Conservation (phyloP, 192 early-diverging fungal species). For the Coemansia biformis region DNA sequence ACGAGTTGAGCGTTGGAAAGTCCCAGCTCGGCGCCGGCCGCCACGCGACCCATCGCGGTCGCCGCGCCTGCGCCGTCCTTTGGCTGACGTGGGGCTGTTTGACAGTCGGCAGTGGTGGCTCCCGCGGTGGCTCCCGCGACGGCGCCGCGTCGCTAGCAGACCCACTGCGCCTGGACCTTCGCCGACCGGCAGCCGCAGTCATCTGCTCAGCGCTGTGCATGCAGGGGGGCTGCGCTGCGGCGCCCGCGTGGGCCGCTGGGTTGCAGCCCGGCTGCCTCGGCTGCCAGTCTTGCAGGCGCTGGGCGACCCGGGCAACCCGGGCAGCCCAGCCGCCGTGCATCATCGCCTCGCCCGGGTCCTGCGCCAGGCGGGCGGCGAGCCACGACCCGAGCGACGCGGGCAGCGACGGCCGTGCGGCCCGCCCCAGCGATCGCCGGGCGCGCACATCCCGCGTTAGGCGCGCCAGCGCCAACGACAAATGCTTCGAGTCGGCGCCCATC, state of each 20-base stretch:
- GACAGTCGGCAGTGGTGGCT: too few species aligned
- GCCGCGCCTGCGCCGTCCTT: not conserved
- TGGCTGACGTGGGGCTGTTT: too few species aligned
- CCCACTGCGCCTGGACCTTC: not conserved
- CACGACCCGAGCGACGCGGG: not conserved
- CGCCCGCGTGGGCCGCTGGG: too few species aligned
- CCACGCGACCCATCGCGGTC: constrained; percentile 33
- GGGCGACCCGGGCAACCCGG: too few species aligned
- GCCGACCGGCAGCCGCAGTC: not conserved
- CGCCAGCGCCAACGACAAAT: constrained; percentile 27
- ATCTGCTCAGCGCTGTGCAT: too few species aligned
- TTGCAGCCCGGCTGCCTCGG: too few species aligned
- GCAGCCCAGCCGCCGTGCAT: too few species aligned
- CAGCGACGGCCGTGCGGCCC: not conserved
- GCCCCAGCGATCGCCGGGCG: constrained; percentile 12
- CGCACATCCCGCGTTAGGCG: constrained; percentile 21
- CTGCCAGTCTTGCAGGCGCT: constrained; percentile 5
- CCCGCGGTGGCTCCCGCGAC: constrained; percentile 21
- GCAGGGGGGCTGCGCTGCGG: too few species aligned
- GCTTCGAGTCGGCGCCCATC: constrained; percentile 44
- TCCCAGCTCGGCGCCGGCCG: constrained; percentile 25
- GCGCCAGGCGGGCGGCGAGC: not conserved
- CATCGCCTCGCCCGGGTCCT: not conserved
- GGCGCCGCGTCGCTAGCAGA: not conserved
- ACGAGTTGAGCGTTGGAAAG: constrained; percentile 47